Evolutionary conservation across 805 yeast genomes (phyloP), one percentile per base, ranked within the genome.

Genomic region (Metschnikowia cubensis): DNA sequence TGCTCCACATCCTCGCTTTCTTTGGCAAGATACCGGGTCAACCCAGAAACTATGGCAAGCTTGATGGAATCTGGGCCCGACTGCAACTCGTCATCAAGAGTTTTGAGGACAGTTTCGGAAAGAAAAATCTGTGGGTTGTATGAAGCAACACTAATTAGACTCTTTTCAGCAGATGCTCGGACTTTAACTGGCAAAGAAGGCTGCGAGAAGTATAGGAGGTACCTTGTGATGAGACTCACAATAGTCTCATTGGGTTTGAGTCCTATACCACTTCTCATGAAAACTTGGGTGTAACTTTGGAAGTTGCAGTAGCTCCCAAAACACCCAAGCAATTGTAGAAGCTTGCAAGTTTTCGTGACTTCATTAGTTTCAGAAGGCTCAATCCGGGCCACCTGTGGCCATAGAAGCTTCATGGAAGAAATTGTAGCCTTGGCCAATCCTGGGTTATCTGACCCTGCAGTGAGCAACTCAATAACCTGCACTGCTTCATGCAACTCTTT

Each of bases 271-370:
- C 77, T 60, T 7, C 62, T 63, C 13, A 65, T 33, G 54, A 83
- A 81, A 1, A 72, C 46, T 0, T 62, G 64, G 14, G 76, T 60
- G 43, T 72, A 66, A 4, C 61, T 63, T 48, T 82, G 86, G 49
- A 88, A 75, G n/a, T 79, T 67, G 55, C 94, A 87, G 55, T 76
- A 78, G 42, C 84, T 74, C 0, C 91, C 95, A 67, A 89, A 81
- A 39, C 79, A 77, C 0, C 96, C 91, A 4, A 87, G 62, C 20
- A 89, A 66, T 57, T 79, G 80, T 1, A 89, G 60, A 5, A 89
- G 63, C 51, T 87, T 76, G 20, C 75, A 74, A 3, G 85, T 57
- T 38, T 55, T 61, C 6, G 49, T 45, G 4, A 44, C 54, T 75
- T 81, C 2, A 15, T 18, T 15, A 34, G 8, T n/a, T 22, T 2